phyloP scores from a whole-genome alignment of 768 basidiomycete genomes.

The Gyrodon lividus region DNA sequence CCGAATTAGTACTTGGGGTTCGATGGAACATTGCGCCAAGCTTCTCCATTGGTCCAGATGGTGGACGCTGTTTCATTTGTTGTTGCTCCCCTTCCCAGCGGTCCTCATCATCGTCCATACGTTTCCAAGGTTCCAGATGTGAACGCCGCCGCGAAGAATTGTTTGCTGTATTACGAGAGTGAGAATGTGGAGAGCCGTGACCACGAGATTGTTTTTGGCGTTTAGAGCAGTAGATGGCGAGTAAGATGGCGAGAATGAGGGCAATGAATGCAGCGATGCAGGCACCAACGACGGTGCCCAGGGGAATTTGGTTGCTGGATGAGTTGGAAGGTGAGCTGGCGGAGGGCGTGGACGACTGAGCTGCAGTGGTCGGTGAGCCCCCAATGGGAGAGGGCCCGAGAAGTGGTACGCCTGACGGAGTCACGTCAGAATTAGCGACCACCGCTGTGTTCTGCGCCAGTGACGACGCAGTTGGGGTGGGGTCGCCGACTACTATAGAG shows the following conservation, averaged over 20 bases:
- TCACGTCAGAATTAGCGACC: not conserved
- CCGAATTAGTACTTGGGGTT: constrained; percentile 52
- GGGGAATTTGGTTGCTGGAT: constrained; percentile 22
- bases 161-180: constrained; percentile 40
- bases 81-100: constrained; percentile 43
- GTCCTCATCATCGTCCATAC: constrained; percentile 51
- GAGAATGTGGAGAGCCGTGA: constrained; percentile 23
- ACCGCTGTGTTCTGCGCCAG: constrained; percentile 22
- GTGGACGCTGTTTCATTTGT: constrained; percentile 42
- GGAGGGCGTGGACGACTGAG: constrained; percentile 12
- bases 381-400: not conserved
- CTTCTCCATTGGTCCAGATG: constrained; percentile 51
- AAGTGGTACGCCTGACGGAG: constrained; percentile 16
- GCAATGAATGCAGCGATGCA: constrained; percentile 60
- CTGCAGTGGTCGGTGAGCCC: not conserved
- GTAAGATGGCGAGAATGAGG: constrained; percentile 48
- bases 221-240: constrained; percentile 55
- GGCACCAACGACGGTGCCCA: constrained; percentile 57
- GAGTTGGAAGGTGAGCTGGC: constrained; percentile 10
- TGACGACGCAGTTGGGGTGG: constrained; percentile 26
- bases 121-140: constrained; percentile 53
- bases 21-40: constrained; percentile 64
- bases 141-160: constrained; percentile 45
- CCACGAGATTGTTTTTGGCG: constrained; percentile 25
- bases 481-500: constrained; percentile 22